Evolutionary conservation across 495 filamentous ascomycete species (phyloP).

Genomic region (Symbiotaphrina buchneri): DNA sequence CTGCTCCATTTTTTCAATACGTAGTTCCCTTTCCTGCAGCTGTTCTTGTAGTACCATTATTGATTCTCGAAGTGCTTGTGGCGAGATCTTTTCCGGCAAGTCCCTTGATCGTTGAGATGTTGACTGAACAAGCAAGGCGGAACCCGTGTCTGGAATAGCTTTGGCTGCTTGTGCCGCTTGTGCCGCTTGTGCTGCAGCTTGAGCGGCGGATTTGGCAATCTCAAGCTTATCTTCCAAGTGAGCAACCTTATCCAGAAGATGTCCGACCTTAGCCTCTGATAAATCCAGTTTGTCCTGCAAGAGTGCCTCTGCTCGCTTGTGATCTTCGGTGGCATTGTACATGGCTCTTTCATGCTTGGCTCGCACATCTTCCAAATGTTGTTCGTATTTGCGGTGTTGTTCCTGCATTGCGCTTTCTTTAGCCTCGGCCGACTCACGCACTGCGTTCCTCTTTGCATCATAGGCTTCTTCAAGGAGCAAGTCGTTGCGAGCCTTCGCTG

Average conservation of each 20-base stretch:
- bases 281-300: conserved; percentile 49
- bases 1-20: conserved; percentile 69
- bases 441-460: conserved; percentile 23
- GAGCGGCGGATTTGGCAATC: conserved; percentile 74
- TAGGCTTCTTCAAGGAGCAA: conserved; percentile 54
- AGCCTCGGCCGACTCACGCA: conserved; percentile 31
- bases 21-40: conserved; percentile 74
- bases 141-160: conserved; percentile 11
- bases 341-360: conserved; percentile 54
- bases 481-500: conserved; percentile 46
- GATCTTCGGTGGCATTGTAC: conserved; percentile 47
- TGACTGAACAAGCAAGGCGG: conserved; percentile 14
- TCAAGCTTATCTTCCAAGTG: conserved; percentile 79
- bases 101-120: conserved; percentile 20
- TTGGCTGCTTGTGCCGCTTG: conserved; percentile 31
- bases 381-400: conserved; percentile 45
- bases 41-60: conserved; percentile 93
- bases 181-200: conserved; percentile 66
- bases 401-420: conserved; percentile 45
- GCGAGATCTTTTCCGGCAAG: conserved; percentile 66
- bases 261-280: conserved; percentile 54
- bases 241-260: conserved; percentile 57
- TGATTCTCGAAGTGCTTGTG: conserved; percentile 83
- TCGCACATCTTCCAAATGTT: conserved; percentile 33
- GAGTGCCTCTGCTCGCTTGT: conserved; percentile 41